A percentile compares a stretch with the other conserved stretches of the same genome.
Conservation (phyloP, 768 basidiomycete genomes). For the Chlorophyllum brunneum region DNA sequence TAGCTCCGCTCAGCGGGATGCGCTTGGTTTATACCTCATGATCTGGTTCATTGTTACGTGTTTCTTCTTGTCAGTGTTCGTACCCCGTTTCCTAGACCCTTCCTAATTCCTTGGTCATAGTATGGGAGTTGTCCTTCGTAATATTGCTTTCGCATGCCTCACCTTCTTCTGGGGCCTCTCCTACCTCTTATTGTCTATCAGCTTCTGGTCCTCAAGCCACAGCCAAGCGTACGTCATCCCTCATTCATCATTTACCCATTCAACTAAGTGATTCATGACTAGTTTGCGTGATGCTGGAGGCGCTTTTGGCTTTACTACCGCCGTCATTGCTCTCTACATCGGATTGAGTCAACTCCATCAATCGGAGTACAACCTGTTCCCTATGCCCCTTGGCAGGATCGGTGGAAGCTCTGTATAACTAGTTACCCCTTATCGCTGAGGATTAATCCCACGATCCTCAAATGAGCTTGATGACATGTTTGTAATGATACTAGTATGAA, state of each 20-base stretch:
- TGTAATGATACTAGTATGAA: too few species aligned
- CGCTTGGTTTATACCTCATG: constrained; percentile 52
- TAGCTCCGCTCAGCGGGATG: constrained; percentile 31
- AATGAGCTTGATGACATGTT: too few species aligned
- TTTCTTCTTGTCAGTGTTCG: constrained; percentile 41
- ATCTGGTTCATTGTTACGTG: constrained; percentile 54
- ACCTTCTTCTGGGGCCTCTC: constrained; percentile 53
- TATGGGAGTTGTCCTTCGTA: constrained; percentile 46
- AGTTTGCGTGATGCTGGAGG: constrained; percentile 13
- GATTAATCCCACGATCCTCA: too few species aligned
- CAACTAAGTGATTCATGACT: not conserved
- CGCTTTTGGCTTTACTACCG: constrained; percentile 12
- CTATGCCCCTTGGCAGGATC: constrained; percentile 10
- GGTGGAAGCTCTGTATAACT: too few species aligned
- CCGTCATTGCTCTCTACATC: constrained; percentile 12
- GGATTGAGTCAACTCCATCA: constrained; percentile 11
- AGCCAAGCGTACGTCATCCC: not conserved
- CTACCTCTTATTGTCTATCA: constrained; percentile 42
- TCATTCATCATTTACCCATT: not conserved
- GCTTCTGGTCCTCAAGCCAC: constrained; percentile 25
- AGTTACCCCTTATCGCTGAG: too few species aligned
- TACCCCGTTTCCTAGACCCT: not conserved
- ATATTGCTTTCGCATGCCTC: constrained; percentile 44
- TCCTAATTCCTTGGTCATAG: constrained; percentile 20
- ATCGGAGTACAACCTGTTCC: constrained; percentile 6